phyloP scores from a whole-genome alignment of 1,284 basidiomycete species.

The Boletus mariae region DNA sequence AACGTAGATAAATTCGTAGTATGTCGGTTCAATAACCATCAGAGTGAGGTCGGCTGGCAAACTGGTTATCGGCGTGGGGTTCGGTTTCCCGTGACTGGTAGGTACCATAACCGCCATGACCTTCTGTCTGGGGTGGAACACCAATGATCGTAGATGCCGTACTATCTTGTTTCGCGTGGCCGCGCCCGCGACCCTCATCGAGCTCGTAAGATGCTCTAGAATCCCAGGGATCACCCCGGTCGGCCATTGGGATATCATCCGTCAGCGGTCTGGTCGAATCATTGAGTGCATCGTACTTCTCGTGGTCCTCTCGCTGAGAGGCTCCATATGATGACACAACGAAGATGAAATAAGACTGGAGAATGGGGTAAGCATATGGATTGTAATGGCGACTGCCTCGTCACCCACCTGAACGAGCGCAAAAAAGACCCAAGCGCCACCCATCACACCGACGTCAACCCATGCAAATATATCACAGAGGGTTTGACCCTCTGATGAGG shows the following conservation, averaged over 20 bases:
- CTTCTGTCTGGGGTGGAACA: constrained; percentile 46
- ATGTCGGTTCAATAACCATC: constrained; percentile 40
- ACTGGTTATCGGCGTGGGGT: constrained; percentile 25
- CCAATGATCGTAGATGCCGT: constrained; percentile 50
- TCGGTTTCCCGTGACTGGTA: constrained; percentile 12
- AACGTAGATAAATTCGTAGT: neutral
- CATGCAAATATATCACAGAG: constrained; percentile 87
- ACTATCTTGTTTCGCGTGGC: constrained; percentile 53
- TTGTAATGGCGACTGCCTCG: neutral
- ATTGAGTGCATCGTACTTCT: constrained; percentile 74
- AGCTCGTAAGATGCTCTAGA: constrained; percentile 48
- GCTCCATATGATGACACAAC: constrained; percentile 72
- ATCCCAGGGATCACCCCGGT: constrained; percentile 73
- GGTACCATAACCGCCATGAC: constrained; percentile 31
- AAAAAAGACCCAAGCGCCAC: constrained; percentile 75
- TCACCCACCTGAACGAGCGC: constrained; percentile 63
- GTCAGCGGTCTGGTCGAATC: constrained; percentile 61
- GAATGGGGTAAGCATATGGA: constrained; percentile 4
- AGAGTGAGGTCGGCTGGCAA: constrained; percentile 43
- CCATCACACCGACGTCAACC: constrained; percentile 91
- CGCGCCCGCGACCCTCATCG: constrained; percentile 41
- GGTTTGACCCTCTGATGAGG: constrained; percentile 54
- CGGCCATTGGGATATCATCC: constrained; percentile 61
- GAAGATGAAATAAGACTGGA: constrained; percentile 65
- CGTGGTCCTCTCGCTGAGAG: constrained; percentile 75